Evolutionary conservation across 2,329 filamentous ascomycete species (phyloP), one percentile per base, ranked within the genome.

Genomic region (Lachnum nothofagi): DNA sequence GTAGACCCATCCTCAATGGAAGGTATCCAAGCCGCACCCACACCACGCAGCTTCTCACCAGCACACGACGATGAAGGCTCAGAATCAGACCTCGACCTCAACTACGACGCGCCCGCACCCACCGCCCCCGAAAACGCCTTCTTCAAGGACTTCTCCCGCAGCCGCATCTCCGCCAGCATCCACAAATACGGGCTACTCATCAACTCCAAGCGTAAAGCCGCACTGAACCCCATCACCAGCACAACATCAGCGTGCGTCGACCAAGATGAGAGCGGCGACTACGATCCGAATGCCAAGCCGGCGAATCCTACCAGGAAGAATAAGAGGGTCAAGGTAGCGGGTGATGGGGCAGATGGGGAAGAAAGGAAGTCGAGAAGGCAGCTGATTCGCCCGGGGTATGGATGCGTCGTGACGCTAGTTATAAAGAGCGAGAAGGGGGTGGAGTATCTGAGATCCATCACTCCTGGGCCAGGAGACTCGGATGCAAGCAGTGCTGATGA

Each of bases 251-350:
- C 48, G 3, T 60, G 44, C 8, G 42, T 58, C n/a, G 62, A 64
- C 40, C 41, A 53, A 22, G 62, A 64, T 45, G 46, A 59, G 17
- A 61, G 58, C 37, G 62, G 62, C 4, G 60, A 52, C 3, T 64
- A 63, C 40, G 53, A 63, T 42, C 60, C 60, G 4, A 57, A 51
- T 9, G 14, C 44, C 5, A 42, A 48, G 35, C 22, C 31, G 6
- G 31, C 5, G 31, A 41, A 8, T 24, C 23, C 35, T 14, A 12
- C 14, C 14, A 22, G 29, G 27, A 48, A 42, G 27, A 22, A 10
- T 22, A 52, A 46, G 24, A 49, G 38, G 22, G 22, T 29, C 10
- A 27, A 45, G 14, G 34, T 27, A 25, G 33, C 25, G 23, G n/a
- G 25, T 12, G 40, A 23, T 9, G 20, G 19, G 12, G 47, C 16